Conservation (phyloP, 352 stramenopile genomes). For the Phytophthora palmivora region DNA sequence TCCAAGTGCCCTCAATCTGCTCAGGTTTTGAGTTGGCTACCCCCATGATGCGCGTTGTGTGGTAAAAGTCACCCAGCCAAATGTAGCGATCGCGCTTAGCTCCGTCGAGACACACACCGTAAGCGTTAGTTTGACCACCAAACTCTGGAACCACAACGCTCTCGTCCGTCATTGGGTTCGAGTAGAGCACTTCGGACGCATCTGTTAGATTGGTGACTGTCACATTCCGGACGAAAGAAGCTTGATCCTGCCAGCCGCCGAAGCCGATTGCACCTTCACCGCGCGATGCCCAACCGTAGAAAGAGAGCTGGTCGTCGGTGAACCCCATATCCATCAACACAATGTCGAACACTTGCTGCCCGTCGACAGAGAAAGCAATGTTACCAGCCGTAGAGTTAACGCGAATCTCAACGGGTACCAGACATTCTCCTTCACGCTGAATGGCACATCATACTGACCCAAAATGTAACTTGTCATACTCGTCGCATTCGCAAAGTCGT, state of each 20-base stretch:
- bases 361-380: constrained; percentile 34
- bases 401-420: constrained; percentile 72
- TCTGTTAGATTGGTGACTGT: constrained; percentile 19
- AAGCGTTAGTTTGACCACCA: constrained; percentile 30
- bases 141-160: constrained; percentile 32
- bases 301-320: constrained; percentile 18
- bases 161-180: constrained; percentile 39
- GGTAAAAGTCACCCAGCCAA: constrained; percentile 45
- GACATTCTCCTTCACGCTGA: constrained; percentile 77
- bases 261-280: constrained; percentile 37
- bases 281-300: constrained; percentile 30
- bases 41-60: constrained; percentile 39
- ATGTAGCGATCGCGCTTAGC: constrained; percentile 43
- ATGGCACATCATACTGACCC: constrained; percentile 50
- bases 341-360: constrained; percentile 36
- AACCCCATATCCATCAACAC: constrained; percentile 37
- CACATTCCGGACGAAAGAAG: constrained; percentile 33
- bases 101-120: constrained; percentile 37
- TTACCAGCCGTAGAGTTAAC: constrained; percentile 60
- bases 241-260: constrained; percentile 34
- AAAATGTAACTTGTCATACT: constrained; percentile 40
- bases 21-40: constrained; percentile 37
- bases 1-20: constrained; percentile 36
- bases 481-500: constrained; percentile 42
- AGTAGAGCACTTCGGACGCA: constrained; percentile 32